A percentile compares a stretch with the other conserved stretches of the same genome.
These are phyloP conservation scores for Theobroma grandiflorum DNA, from an alignment of 441 rosid species.

Conservation along the genomic window DNA sequence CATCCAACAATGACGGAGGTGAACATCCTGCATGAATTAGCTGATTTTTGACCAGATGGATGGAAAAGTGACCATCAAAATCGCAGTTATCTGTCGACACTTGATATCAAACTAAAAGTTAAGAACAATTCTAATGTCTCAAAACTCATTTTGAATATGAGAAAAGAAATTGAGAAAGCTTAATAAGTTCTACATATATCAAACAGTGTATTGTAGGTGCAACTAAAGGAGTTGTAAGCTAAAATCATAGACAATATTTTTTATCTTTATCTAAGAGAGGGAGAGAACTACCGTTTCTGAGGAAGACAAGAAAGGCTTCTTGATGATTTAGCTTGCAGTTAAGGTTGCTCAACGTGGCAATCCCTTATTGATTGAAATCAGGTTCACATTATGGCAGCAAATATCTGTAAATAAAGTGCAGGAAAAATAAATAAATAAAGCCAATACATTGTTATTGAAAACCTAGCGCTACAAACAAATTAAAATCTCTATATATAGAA, in stretches of 20 bases:
- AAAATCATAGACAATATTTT: not conserved
- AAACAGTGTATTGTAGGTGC: not conserved
- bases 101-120: not conserved
- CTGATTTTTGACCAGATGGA: slow-evolving; percentile 6
- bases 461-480: not conserved
- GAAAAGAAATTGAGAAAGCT: not conserved
- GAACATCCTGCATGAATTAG: not conserved
- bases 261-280: not conserved
- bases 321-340: not conserved
- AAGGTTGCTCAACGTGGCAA: slow-evolving; percentile 25
- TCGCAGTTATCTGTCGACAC: not conserved
- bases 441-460: not conserved
- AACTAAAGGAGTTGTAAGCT: not conserved
- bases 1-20: slow-evolving; percentile 1
- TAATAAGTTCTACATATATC: not conserved
- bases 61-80: not conserved
- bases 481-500: not conserved
- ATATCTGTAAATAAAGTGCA: not conserved
- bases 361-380: slow-evolving; percentile 1
- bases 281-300: slow-evolving; percentile 7
- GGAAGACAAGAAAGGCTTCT: slow-evolving; percentile 15
- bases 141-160: slow-evolving; percentile 1
- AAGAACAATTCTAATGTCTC: not conserved
- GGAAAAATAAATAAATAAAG: not conserved
- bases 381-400: slow-evolving; percentile 20